Percentiles rank a stretch among this genome's conserved stretches.
These are phyloP conservation scores for Tardiomyces blankii DNA, from an alignment of 1,139 yeast genomes.

Conservation along the genomic window DNA sequence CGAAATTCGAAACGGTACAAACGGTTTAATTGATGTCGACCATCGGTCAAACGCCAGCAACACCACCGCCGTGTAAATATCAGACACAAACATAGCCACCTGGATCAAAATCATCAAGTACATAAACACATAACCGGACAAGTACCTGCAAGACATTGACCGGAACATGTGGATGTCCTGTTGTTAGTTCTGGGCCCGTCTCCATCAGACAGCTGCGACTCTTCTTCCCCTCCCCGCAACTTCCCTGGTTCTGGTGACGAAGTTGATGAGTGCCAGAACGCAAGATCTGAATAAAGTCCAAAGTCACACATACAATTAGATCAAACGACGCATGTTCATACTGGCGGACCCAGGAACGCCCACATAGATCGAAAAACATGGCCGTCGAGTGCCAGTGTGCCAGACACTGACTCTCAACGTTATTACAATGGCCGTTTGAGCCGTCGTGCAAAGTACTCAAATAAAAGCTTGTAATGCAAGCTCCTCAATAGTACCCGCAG, in stretches of 20 bases:
- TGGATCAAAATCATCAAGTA: constrained; percentile 44
- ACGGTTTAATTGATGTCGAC: constrained; percentile 48
- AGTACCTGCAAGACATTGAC: constrained; percentile 41
- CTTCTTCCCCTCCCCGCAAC: no score
- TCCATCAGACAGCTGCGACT: no score
- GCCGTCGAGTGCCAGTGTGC: not conserved
- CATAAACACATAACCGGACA: constrained; percentile 42
- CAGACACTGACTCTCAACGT: not conserved
- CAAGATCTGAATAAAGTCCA: no score
- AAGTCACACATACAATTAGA: not conserved
- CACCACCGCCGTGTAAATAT: constrained; percentile 69
- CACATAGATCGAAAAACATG: not conserved
- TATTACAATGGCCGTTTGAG: not conserved
- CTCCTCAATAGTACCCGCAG: no score
- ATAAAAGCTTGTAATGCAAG: no score
- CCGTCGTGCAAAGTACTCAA: no score
- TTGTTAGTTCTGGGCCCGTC: no score
- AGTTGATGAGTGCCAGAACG: no score
- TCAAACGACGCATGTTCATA: constrained; percentile 1
- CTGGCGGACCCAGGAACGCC: not conserved
- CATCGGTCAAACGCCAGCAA: constrained; percentile 68
- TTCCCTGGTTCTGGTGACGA: no score
- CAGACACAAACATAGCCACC: constrained; percentile 53
- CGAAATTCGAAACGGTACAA: constrained; percentile 49
- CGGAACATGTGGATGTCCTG: constrained; percentile 38